Conservation (phyloP, 768 basidiomycete genomes). For the Gloeophyllum trabeum region DNA sequence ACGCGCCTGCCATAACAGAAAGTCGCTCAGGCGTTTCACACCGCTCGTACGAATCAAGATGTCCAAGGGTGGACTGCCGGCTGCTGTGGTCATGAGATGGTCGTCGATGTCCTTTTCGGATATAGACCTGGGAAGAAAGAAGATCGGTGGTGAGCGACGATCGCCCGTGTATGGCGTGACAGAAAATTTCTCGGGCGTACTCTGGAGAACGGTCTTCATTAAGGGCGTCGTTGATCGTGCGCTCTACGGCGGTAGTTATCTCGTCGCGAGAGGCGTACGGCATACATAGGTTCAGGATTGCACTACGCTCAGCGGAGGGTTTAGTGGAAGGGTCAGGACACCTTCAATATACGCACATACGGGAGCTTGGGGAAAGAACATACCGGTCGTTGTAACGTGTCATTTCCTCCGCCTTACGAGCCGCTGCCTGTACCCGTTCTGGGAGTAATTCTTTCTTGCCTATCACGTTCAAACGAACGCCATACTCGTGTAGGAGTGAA, state of each 20-base stretch:
- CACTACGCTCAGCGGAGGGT: conserved; percentile 28
- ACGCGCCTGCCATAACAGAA: conserved; percentile 86
- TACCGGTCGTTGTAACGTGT: conserved; percentile 69
- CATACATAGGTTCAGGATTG: conserved; percentile 86
- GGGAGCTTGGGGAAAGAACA: conserved; percentile 9
- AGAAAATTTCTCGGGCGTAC: conserved; percentile 1
- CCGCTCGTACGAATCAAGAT: conserved; percentile 88
- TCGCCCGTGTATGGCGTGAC: neutral
- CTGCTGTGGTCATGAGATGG: conserved; percentile 53
- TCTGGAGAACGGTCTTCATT: conserved; percentile 12
- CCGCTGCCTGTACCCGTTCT: conserved; percentile 54
- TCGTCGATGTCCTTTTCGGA: conserved; percentile 59
- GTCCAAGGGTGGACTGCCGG: conserved; percentile 72
- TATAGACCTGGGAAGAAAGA: conserved; percentile 26
- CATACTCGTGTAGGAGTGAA: conserved; percentile 69
- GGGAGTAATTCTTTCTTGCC: conserved; percentile 75
- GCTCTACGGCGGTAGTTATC: conserved; percentile 69
- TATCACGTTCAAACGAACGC: conserved; percentile 75
- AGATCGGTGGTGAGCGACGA: neutral
- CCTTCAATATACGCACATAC: neutral
- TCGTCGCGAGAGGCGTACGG: conserved; percentile 90
- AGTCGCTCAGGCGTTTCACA: conserved; percentile 82
- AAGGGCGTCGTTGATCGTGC: conserved; percentile 31
- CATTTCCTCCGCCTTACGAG: conserved; percentile 60
- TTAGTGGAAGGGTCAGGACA: neutral